phyloP scores from a whole-genome alignment of 768 basidiomycete genomes.

The Vararia minispora region DNA sequence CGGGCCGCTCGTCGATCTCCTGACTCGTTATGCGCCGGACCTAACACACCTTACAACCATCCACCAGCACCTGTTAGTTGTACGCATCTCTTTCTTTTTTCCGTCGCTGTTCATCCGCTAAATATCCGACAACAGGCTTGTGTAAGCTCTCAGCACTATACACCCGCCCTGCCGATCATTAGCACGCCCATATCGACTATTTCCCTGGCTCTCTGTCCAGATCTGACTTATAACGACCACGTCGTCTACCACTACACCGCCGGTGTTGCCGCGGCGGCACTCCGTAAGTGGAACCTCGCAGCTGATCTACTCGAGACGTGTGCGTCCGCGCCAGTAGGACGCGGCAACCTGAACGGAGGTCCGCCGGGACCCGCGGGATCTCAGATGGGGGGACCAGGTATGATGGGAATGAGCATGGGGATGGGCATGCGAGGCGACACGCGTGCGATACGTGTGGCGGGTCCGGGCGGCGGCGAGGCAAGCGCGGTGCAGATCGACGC shows the following conservation, averaged over 20 bases:
- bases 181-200: constrained; percentile 53
- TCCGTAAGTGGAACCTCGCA: constrained; percentile 59
- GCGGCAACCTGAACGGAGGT: not conserved
- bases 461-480: constrained; percentile 41
- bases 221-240: constrained; percentile 69
- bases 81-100: not conserved
- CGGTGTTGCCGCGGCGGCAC: constrained; percentile 51
- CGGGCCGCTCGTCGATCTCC: constrained; percentile 44
- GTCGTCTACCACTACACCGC: constrained; percentile 80
- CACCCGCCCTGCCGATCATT: constrained; percentile 51
- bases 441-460: constrained; percentile 5
- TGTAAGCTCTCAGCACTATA: constrained; percentile 40
- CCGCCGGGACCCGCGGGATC: constrained; percentile 4
- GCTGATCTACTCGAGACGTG: constrained; percentile 76
- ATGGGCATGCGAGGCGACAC: constrained; percentile 5
- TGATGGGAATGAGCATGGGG: constrained; percentile 7
- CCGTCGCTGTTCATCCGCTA: not conserved
- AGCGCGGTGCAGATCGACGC: constrained; percentile 77
- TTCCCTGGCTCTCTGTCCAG: constrained; percentile 39
- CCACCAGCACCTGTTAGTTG: constrained; percentile 48
- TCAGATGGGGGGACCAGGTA: constrained; percentile 6
- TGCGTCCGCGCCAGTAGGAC: constrained; percentile 30
- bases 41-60: constrained; percentile 53
- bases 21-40: constrained; percentile 50
- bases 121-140: constrained; percentile 36